phyloP scores from a whole-genome alignment of 768 basidiomycete species.

The Leucocoprinus leucothites region DNA sequence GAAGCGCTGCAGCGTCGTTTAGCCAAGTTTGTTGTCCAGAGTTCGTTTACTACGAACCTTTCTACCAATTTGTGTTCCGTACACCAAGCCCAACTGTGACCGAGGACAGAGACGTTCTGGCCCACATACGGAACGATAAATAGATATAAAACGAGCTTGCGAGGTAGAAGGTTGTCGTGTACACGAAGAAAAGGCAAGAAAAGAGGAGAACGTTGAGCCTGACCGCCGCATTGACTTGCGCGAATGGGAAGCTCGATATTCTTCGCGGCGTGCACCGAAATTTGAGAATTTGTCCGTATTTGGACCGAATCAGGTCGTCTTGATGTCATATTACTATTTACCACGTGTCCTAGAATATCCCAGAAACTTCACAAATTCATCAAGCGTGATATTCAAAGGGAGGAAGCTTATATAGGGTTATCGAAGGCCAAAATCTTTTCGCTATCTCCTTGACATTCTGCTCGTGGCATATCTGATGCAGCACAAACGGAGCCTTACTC shows the following conservation, averaged over 20 bases:
- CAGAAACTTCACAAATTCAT: not conserved
- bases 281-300: conserved; percentile 28
- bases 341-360: conserved; percentile 3
- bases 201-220: conserved; percentile 47
- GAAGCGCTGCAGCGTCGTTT: conserved; percentile 47
- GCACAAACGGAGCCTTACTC: no score
- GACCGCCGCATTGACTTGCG: conserved; percentile 52
- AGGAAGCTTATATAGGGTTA: no score
- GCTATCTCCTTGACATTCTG: no score
- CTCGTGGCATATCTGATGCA: no score
- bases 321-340: not conserved
- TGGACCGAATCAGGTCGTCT: conserved; percentile 22
- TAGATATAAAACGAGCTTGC: conserved; percentile 34
- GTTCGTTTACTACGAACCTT: conserved; percentile 32
- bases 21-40: conserved; percentile 17
- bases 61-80: conserved; percentile 20
- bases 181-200: conserved; percentile 58
- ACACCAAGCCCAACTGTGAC: not conserved
- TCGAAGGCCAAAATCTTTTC: no score
- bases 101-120: conserved; percentile 14
- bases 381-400: no score
- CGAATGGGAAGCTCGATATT: conserved; percentile 10
- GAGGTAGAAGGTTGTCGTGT: conserved; percentile 32
- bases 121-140: conserved; percentile 35
- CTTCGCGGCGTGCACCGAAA: conserved; percentile 20